Evolutionary conservation across 352 stramenopile genomes (phyloP).

Genomic region (Globisporangium nagaii): DNA sequence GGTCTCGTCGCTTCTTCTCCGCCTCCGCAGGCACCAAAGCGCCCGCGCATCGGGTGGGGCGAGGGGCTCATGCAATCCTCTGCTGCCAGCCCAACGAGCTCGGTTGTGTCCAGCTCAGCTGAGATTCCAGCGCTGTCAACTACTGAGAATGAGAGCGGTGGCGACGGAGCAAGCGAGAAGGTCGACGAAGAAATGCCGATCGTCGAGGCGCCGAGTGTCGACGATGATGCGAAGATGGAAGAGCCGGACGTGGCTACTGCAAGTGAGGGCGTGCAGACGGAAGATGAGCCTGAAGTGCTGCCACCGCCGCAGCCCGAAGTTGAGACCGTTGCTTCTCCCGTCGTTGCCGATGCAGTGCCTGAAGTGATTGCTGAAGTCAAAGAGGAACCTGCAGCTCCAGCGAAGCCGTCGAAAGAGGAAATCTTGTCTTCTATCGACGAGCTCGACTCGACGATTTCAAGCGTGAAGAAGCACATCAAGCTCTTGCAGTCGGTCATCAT

Average conservation of each 20-base stretch:
- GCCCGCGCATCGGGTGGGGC: constrained; percentile 77
- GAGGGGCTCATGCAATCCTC: constrained; percentile 50
- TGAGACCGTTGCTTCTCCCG: neutral
- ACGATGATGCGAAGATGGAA: constrained; percentile 6
- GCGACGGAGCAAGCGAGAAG: neutral
- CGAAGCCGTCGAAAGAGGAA: constrained; percentile 61
- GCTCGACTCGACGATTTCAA: constrained; percentile 62
- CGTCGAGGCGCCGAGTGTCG: neutral
- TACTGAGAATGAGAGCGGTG: neutral
- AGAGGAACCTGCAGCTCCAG: neutral
- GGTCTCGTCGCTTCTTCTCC: constrained; percentile 64
- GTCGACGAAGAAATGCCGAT: neutral
- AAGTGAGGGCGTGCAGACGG: neutral
- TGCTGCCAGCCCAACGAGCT: constrained; percentile 4
- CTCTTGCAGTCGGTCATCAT: constrained; percentile 37
- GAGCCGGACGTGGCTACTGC: neutral
- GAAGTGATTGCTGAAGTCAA: constrained; percentile 5
- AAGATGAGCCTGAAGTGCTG: neutral
- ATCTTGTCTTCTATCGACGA: constrained; percentile 78
- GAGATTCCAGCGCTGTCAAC: neutral
- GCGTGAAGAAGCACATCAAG: constrained; percentile 70
- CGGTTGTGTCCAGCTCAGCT: constrained; percentile 5
- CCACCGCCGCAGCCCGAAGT: neutral
- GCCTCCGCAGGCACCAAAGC: constrained; percentile 50
- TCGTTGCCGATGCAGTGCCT: neutral